These are phyloP conservation scores for Colletotrichum horii DNA, from an alignment of 2,329 filamentous ascomycete genomes.

Conservation along the genomic window DNA sequence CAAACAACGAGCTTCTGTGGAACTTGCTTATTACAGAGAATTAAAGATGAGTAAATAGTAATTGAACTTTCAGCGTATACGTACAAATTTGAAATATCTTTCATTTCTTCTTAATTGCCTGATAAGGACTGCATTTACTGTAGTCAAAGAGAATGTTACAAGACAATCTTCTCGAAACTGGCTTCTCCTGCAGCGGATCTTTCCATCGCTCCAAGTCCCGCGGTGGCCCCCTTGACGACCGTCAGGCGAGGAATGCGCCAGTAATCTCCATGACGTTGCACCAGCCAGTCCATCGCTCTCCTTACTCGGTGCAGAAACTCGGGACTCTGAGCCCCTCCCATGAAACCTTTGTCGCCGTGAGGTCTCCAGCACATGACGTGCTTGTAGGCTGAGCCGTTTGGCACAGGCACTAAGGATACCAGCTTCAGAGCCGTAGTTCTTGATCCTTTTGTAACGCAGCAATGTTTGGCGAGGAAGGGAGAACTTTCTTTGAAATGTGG, in stretches of 20 bases:
- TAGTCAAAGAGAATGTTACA: not conserved
- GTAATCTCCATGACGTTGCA: not conserved
- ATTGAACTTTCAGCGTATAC: accelerated
- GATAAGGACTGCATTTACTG: not conserved
- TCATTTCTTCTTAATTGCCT: not conserved
- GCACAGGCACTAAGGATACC: not conserved
- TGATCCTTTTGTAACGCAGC: not conserved
- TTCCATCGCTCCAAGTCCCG: not conserved
- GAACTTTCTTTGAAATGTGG: not conserved
- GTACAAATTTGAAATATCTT: not conserved
- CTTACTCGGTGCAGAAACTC: not conserved
- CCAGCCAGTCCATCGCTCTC: not conserved
- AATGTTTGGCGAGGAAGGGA: not conserved
- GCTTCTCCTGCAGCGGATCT: not conserved
- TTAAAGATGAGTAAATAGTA: not conserved
- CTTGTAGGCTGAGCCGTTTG: not conserved
- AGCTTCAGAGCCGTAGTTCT: not conserved
- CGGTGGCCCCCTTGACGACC: not conserved
- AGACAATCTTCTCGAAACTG: not conserved
- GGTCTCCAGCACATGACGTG: not conserved
- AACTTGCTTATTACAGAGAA: not conserved
- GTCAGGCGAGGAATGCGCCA: not conserved
- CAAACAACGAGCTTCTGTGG: not conserved
- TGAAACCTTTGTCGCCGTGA: not conserved
- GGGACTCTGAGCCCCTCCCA: not conserved